Conservation (phyloP, 768 basidiomycete genomes). For the Amylocystis lapponica region DNA sequence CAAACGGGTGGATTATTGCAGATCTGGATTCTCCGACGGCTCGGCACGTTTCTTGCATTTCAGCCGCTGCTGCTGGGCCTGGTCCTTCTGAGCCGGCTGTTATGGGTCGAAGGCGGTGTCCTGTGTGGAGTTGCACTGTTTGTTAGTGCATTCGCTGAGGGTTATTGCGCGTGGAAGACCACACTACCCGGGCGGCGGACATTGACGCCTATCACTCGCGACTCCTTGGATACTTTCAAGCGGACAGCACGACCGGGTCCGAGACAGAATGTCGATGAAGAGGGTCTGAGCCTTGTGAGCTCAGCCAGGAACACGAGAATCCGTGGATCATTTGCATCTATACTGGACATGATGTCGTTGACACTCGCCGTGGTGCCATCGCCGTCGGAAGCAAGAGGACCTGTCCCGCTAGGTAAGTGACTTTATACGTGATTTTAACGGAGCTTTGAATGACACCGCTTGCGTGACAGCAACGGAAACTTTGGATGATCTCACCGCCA, state of each 20-base stretch:
- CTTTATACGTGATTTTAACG: too few species aligned
- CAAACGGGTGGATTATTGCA: slow-evolving; percentile 72
- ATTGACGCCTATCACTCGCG: slow-evolving; percentile 49
- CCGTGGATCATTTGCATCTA: slow-evolving; percentile 73
- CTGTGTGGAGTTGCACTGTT: slow-evolving; percentile 50
- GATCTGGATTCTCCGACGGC: slow-evolving; percentile 68
- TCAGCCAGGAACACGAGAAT: slow-evolving; percentile 31
- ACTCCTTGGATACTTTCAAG: slow-evolving; percentile 52
- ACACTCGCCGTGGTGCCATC: slow-evolving; percentile 73
- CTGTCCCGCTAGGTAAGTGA: slow-evolving; percentile 62
- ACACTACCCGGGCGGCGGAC: slow-evolving; percentile 41
- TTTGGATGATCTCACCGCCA: slow-evolving; percentile 75
- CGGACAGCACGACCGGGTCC: slow-evolving; percentile 35
- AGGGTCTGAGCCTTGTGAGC: slow-evolving; percentile 44
- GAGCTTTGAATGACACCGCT: too few species aligned
- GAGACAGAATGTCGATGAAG: slow-evolving; percentile 39
- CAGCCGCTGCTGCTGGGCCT: slow-evolving; percentile 75
- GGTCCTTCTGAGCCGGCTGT: slow-evolving; percentile 55
- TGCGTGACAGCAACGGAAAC: slow-evolving; percentile 64
- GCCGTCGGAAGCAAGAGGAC: slow-evolving; percentile 45
- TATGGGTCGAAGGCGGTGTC: slow-evolving; percentile 71
- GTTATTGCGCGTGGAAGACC: slow-evolving; percentile 46
- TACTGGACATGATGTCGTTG: slow-evolving; percentile 80
- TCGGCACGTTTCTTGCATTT: slow-evolving; percentile 63
- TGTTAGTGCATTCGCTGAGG: slow-evolving; percentile 56